Conservation (phyloP, 768 basidiomycete genomes). For the Lanmaoa pseudosensibilis region DNA sequence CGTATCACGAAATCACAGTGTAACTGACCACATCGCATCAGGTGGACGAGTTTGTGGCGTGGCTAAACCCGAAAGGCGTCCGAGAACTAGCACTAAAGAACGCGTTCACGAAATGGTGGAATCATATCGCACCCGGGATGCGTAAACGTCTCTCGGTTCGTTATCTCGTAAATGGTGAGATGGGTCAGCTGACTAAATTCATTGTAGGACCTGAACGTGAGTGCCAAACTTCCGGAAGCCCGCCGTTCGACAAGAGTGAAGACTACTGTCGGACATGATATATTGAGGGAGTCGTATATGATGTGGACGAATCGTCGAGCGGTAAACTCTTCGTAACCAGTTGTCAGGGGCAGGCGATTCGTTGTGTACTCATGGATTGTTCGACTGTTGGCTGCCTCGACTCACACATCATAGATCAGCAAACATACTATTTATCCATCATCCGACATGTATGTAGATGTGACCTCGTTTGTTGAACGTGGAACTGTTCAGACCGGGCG, state of each 20-base stretch:
- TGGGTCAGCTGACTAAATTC: slow-evolving; percentile 8
- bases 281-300: slow-evolving; percentile 83
- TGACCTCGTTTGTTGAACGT: neutral
- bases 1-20: neutral
- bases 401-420: slow-evolving; percentile 21
- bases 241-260: slow-evolving; percentile 76
- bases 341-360: neutral
- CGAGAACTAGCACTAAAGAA: slow-evolving; percentile 83
- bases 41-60: slow-evolving; percentile 81
- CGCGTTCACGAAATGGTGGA: slow-evolving; percentile 78
- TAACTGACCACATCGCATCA: slow-evolving; percentile 33
- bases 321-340: slow-evolving; percentile 35
- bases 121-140: slow-evolving; percentile 77
- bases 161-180: slow-evolving; percentile 11
- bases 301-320: slow-evolving; percentile 83
- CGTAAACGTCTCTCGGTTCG: slow-evolving; percentile 73
- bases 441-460: slow-evolving; percentile 13
- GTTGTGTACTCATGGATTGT: slow-evolving; percentile 8
- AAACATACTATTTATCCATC: slow-evolving; percentile 22
- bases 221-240: slow-evolving; percentile 72
- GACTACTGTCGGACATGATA: slow-evolving; percentile 55
- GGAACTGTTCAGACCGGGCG: slow-evolving; percentile 4
- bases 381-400: slow-evolving; percentile 2
- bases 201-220: slow-evolving; percentile 64
- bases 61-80: slow-evolving; percentile 91